These are phyloP conservation scores for Pseudogymnoascus sp. DNA, from an alignment of 2,329 filamentous ascomycete species.

Conservation along the genomic window DNA sequence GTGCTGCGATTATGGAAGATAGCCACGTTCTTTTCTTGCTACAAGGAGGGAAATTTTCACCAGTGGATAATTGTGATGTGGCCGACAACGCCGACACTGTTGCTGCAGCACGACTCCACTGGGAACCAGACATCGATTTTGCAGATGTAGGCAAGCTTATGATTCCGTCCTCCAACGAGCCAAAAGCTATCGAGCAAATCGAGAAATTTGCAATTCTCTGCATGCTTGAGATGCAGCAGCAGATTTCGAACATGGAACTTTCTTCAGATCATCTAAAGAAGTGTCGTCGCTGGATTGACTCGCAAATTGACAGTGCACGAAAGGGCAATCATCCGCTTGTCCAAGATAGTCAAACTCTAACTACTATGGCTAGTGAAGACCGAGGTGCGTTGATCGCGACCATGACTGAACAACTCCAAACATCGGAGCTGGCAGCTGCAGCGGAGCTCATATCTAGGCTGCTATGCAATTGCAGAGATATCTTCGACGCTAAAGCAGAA, in stretches of 20 bases:
- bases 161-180: slow-evolving; percentile 9
- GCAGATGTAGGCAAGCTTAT: slow-evolving; percentile 12
- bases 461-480: not conserved
- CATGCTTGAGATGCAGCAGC: slow-evolving; percentile 15
- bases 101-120: slow-evolving; percentile 16
- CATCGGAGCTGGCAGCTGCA: not conserved
- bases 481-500: slow-evolving; percentile 10
- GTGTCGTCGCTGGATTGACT: slow-evolving; percentile 15
- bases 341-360: not conserved
- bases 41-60: slow-evolving; percentile 10
- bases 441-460: slow-evolving; percentile 1
- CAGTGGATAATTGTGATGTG: slow-evolving; percentile 5
- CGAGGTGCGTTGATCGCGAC: slow-evolving; percentile 8
- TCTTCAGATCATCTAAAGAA: slow-evolving; percentile 14
- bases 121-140: slow-evolving; percentile 17
- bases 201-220: slow-evolving; percentile 18
- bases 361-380: not conserved
- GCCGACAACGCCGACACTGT: slow-evolving; percentile 7
- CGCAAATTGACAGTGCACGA: not conserved
- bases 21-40: not conserved
- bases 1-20: not conserved
- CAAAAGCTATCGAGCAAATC: not conserved
- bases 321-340: slow-evolving; percentile 11
- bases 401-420: not conserved
- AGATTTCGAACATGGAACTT: slow-evolving; percentile 2